These are phyloP conservation scores for Vitis hybrid DNA, from an alignment of 177 flowering plant species.

Conservation along the genomic window DNA sequence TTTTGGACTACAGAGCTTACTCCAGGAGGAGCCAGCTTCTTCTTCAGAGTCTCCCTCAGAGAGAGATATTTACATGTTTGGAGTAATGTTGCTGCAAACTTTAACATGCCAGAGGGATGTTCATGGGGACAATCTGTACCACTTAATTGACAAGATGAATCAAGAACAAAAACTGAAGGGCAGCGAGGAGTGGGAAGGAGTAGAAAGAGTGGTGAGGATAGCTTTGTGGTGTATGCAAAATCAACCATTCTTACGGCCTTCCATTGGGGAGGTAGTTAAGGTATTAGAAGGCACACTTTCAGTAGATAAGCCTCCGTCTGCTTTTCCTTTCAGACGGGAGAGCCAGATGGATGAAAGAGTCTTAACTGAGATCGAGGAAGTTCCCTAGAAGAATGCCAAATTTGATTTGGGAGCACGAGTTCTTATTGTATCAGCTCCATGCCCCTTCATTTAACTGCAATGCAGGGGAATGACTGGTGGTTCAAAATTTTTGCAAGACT, in stretches of 20 bases:
- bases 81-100: conserved; percentile 45
- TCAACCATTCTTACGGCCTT: conserved; percentile 49
- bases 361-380: conserved; percentile 3
- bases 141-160: conserved; percentile 14
- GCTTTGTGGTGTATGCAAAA: conserved; percentile 58
- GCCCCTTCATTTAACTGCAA: no score
- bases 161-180: conserved; percentile 17
- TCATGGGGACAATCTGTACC: conserved; percentile 16
- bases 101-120: conserved; percentile 30
- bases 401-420: background rate
- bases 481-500: conserved; percentile 7
- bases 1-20: conserved; percentile 41
- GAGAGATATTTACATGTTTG: conserved; percentile 51
- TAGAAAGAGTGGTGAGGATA: conserved; percentile 41
- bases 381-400: conserved; percentile 3
- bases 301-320: conserved; percentile 54
- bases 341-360: conserved; percentile 5
- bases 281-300: conserved; percentile 55
- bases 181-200: conserved; percentile 22
- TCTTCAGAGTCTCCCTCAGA: conserved; percentile 42
- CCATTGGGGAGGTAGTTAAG: conserved; percentile 55
- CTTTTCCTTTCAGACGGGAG: conserved; percentile 22
- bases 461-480: background rate
- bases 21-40: conserved; percentile 24
- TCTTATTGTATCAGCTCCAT: background rate